These are phyloP conservation scores for Metschnikowia anglica DNA, from an alignment of 805 yeast species.

Conservation along the genomic window DNA sequence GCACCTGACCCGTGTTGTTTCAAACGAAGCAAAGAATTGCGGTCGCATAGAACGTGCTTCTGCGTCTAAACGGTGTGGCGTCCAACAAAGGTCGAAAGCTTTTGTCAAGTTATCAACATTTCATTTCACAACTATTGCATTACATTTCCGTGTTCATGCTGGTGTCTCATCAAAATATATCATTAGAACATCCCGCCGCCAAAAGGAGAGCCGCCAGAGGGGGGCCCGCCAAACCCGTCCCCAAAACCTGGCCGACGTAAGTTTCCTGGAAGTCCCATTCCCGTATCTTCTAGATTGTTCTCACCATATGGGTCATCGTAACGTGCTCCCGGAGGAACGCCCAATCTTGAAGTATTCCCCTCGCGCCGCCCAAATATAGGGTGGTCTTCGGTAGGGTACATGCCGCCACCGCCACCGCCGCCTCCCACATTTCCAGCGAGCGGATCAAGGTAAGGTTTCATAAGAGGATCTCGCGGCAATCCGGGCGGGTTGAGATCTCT, in stretches of 20 bases:
- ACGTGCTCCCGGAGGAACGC: constrained; percentile 49
- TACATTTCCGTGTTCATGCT: no score
- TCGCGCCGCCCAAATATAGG: constrained; percentile 45
- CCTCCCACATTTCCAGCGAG: constrained; percentile 23
- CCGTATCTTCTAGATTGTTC: constrained; percentile 44
- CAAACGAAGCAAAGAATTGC: no score
- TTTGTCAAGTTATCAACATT: no score
- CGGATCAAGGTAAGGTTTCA: constrained; percentile 48
- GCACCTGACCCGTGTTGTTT: no score
- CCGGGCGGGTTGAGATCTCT: constrained; percentile 51
- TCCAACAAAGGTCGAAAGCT: no score
- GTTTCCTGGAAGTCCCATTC: constrained; percentile 44
- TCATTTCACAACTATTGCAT: no score
- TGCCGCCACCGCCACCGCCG: constrained; percentile 54
- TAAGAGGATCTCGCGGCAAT: constrained; percentile 39
- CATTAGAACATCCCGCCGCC: constrained; percentile 1
- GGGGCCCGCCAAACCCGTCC: constrained; percentile 2
- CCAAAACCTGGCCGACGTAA: constrained; percentile 12
- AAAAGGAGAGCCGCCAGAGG: constrained; percentile 7
- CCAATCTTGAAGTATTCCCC: constrained; percentile 30
- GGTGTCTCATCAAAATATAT: no score
- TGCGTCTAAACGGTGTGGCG: no score
- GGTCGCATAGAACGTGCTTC: no score
- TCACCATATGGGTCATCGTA: constrained; percentile 51
- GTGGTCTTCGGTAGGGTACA: constrained; percentile 53